Base-by-base conservation (phyloP, 108 stramenopile species). In the Cyclostephanos invisitatus region DNA sequence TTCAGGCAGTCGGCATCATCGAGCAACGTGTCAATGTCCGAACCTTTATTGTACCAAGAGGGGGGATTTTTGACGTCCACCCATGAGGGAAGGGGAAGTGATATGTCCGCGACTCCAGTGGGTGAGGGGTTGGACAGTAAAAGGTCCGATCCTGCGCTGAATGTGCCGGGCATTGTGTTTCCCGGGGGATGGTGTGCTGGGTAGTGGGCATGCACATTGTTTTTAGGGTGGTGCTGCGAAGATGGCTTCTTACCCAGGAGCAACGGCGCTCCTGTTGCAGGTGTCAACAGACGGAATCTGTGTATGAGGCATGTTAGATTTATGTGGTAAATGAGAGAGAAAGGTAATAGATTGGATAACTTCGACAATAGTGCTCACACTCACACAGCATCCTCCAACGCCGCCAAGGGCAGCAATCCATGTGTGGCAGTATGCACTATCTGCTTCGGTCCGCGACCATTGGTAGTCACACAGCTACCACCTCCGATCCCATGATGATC, bases 361-460 rank as follows among this genome's bases (percentile, higher is more conserved):
- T 22, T 29, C 21, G 11, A 29, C 44, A 51, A n/a, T n/a, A 20
- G 17, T 28, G 25, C 62, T 40, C 32, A 0, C 14, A 90, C 92
- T 77, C 84, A 93, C 90, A 94, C 78, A 12, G 93, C 90, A 78
- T 94, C 93, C 72, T 94, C 93, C 69, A 94, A 73, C 9, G 84
- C 86, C 25, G 87, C 75, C 58, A 80, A 84, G 44, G 89, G 83
- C 56, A 89, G 73, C 0, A 74, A 72, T 6, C 85, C 86, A 72
- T 86, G 84, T 44, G 83, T 68, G 15, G 86, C 78, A 20, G 87
- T 78, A 21, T 77, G 55, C 2, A 77, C 66, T 59, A 77, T 35
- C 70, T 77, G 80, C 49, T 81, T 62, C 58, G 72, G 61, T 38
- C 74, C 74, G 17, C 66, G 72, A 51, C 58, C 71, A 36, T 60